Evolutionary conservation across 2,329 filamentous ascomycete species (phyloP), one percentile per base, ranked within the genome.

Genomic region (Diaporthe sp.): DNA sequence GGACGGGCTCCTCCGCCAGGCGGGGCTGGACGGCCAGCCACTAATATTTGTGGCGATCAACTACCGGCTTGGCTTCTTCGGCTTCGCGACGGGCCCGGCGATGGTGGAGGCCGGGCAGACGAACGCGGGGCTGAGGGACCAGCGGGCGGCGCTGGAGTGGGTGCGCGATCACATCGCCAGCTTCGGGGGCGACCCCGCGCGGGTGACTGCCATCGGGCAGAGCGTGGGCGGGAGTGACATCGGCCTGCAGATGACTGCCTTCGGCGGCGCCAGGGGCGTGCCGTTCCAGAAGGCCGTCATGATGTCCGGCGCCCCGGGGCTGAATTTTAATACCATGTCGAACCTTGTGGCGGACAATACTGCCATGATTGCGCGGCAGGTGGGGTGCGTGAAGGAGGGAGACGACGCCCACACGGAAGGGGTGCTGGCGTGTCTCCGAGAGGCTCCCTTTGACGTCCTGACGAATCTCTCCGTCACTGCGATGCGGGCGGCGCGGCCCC

Each of bases 221-320:
- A 81, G 80, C 17, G 80, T 81, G 1, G 81, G 81, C 35, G 80
- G 77, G 28, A 79, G 77, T 25, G 80, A 80, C 67, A 80, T 81
- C 54, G 73, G 79, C 28, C 74, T 82, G 19, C 80, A 81, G 9
- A 58, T 82, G 47, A 77, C 74, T 17, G 75, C 81, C 0, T 82
- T 78, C 42, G 79, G 73, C 1, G 81, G 81, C 2, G 74, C 74
- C 2, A 58, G 67, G 3, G 78, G 72, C 19, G 80, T 77, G 38
- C 80, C 80, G 6, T 82, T 82, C 42, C 80, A 82, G 50, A 80
- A 79, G 74, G 80, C 80, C 30, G 70, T 82, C 40, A 77, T 82
- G 78, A 81, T 82, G 78, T 81, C 80, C 10, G 80, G 80, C 19
- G 77, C 73, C 3, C 78, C 78, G 35, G 79, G 79, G 0, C 45